A percentile compares a stretch with the other conserved stretches of the same genome.
phyloP scores from a whole-genome alignment of 2,329 filamentous ascomycete genomes.

The Phialophora macrospora region DNA sequence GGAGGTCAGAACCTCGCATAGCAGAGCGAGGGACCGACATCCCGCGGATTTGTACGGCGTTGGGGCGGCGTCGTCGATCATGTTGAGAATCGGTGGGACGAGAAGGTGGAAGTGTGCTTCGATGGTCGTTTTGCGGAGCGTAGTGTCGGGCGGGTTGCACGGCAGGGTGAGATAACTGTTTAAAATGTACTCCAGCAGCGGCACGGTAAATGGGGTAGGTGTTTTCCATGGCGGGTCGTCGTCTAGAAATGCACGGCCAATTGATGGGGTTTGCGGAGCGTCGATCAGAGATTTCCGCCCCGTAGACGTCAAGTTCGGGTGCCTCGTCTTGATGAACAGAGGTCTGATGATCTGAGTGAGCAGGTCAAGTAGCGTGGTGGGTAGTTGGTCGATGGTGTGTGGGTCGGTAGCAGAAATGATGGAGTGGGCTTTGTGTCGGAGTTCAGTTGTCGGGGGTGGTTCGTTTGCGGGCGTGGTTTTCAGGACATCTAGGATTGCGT shows the following conservation, averaged over 20 bases:
- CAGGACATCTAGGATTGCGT: not conserved
- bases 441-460: not conserved
- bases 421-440: slow-evolving; percentile 9
- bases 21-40: slow-evolving; percentile 45
- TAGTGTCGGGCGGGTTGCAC: not conserved
- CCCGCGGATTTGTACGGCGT: slow-evolving; percentile 46
- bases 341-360: slow-evolving; percentile 45
- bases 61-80: slow-evolving; percentile 50
- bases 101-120: slow-evolving; percentile 53
- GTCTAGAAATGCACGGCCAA: slow-evolving; percentile 44
- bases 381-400: slow-evolving; percentile 19
- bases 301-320: slow-evolving; percentile 49
- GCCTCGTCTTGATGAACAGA: slow-evolving; percentile 50
- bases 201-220: slow-evolving; percentile 25
- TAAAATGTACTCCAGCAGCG: slow-evolving; percentile 27
- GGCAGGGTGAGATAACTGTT: slow-evolving; percentile 22
- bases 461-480: not conserved
- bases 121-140: slow-evolving; percentile 38
- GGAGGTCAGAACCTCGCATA: slow-evolving; percentile 44
- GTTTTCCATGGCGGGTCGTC: slow-evolving; percentile 23
- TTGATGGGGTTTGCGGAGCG: slow-evolving; percentile 44
- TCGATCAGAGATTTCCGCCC: slow-evolving; percentile 53
- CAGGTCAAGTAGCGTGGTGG: slow-evolving; percentile 35
- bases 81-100: slow-evolving; percentile 49
- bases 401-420: slow-evolving; percentile 4